phyloP scores from a whole-genome alignment of 1,284 basidiomycete genomes.

The Ceratobasidium sp. region DNA sequence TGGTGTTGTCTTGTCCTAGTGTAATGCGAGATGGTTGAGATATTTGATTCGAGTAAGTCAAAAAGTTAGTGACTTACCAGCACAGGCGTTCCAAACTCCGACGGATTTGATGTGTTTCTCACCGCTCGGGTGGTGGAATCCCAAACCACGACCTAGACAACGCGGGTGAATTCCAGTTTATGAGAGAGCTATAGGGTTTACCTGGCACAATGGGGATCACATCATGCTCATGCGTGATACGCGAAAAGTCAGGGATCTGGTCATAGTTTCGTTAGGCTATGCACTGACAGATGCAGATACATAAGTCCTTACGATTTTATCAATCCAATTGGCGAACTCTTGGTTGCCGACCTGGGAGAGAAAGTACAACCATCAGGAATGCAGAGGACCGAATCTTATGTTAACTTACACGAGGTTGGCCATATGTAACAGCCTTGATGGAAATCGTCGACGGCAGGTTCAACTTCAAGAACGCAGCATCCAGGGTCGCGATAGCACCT shows the following conservation, averaged over 20 bases:
- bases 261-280: background rate
- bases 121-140: conserved; percentile 68
- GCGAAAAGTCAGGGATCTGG: conserved; percentile 57
- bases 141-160: conserved; percentile 60
- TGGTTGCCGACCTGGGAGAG: conserved; percentile 69
- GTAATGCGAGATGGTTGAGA: background rate
- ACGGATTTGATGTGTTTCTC: conserved; percentile 70
- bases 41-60: background rate
- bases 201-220: conserved; percentile 66
- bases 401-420: conserved; percentile 67
- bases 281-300: background rate
- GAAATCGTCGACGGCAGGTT: conserved; percentile 59
- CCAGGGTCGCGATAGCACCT: conserved; percentile 68
- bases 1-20: conserved; percentile 48
- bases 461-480: conserved; percentile 63
- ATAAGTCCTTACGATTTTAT: conserved; percentile 56
- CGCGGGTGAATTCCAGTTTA: background rate
- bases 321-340: conserved; percentile 71
- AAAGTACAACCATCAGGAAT: background rate
- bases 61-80: conserved; percentile 55
- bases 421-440: conserved; percentile 64
- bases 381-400: background rate
- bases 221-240: conserved; percentile 65
- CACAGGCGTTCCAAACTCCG: conserved; percentile 61
- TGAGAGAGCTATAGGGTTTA: background rate